Evolutionary conservation across 495 filamentous ascomycete species (phyloP), one percentile per base, ranked within the genome.

Genomic region (Viridothelium virens): DNA sequence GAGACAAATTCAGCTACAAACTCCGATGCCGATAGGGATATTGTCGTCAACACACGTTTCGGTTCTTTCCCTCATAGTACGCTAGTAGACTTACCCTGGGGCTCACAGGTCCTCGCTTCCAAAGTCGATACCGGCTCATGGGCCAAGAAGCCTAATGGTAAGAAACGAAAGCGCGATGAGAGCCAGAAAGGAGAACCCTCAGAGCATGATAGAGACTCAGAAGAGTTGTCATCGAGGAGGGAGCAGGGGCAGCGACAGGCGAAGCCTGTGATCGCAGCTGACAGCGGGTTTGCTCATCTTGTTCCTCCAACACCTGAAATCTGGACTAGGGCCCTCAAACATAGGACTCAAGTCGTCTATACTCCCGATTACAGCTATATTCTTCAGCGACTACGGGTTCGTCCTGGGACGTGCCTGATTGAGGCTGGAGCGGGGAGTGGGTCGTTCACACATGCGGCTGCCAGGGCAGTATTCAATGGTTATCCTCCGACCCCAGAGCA

Each of bases 291-390:
- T 78, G 82, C 92, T 18, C 93, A 98, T 75, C 74, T 98, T 39
- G 81, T 97, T 14, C 90, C 89, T 37, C 95, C 95, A 0, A 96
- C 95, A 0, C 91, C 94, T 14, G 94, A 98, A 75, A 80, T 89
- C 16, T 98, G 94, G 94, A 98, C 95, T 0, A 78, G 84, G 36
- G 90, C 88, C 46, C 82, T 98, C 46, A 94, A 92, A 2, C 94
- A 98, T 74, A 84, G 94, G 61, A 98, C 94, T 9, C 94, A 98
- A 77, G 93, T 98, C 61, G 94, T 98, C 68, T 98, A 98, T 73
- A 96, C 91, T 1, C 91, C 95, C 10, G 94, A 98, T 76, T 96
- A 96, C 78, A 96, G 92, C 77, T 98, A 94, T 73, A 88, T 98
- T 46, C 83, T 98, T 33, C 91, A 96, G 73, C 83, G 91, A 59